Percentiles rank a stretch among this genome's conserved stretches.
Evolutionary conservation across 257 asterid genomes (phyloP).

Genomic region (Nicotiana attenuata): DNA sequence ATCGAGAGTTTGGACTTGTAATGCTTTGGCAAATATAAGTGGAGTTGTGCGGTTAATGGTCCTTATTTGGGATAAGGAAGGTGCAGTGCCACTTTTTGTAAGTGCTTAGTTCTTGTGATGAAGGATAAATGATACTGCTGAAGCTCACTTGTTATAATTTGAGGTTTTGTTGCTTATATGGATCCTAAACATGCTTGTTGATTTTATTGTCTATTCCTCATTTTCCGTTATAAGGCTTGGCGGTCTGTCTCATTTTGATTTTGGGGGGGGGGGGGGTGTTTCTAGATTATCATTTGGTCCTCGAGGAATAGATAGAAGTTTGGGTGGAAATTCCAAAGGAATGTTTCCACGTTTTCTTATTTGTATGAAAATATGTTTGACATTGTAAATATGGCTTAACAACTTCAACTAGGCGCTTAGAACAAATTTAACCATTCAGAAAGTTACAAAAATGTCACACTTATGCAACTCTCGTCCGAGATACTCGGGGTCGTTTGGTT

Average conservation of each 20-base stretch:
- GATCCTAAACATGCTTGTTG: background rate
- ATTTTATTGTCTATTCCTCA: background rate
- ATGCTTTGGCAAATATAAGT: background rate
- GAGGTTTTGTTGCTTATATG: background rate
- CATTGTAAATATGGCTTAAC: background rate
- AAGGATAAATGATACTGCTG: background rate
- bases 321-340: background rate
- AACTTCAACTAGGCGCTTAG: background rate
- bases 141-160: background rate
- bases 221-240: no score
- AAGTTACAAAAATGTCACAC: background rate
- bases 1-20: background rate
- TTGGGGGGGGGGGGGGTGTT: background rate
- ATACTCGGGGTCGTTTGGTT: no score
- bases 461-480: background rate
- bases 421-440: background rate
- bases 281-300: background rate
- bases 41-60: background rate
- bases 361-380: background rate
- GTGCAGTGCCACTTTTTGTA: background rate
- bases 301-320: background rate
- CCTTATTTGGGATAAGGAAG: background rate
- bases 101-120: background rate
- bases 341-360: background rate
- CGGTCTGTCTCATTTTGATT: background rate